phyloP scores from a whole-genome alignment of 768 basidiomycete species.

The Boletellus ananiceps region DNA sequence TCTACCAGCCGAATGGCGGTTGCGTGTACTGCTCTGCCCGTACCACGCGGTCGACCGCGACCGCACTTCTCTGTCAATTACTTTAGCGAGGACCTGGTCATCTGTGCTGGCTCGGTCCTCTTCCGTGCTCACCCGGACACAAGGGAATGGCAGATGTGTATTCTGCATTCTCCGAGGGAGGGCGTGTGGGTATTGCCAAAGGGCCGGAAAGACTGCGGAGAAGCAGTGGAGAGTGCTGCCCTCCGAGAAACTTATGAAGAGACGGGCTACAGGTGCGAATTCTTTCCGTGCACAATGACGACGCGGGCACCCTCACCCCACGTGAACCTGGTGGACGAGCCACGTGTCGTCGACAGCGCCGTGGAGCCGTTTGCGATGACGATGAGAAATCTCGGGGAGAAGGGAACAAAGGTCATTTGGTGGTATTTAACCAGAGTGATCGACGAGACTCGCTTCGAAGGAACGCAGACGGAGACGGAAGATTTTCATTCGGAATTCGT shows the following conservation, averaged over 20 bases:
- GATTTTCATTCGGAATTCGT: slow-evolving; percentile 38
- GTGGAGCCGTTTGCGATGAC: slow-evolving; percentile 37
- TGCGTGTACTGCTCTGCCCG: neutral
- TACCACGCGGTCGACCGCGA: neutral
- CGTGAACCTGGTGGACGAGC: slow-evolving; percentile 31
- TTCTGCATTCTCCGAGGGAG: slow-evolving; percentile 11
- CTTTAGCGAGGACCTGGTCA: slow-evolving; percentile 14
- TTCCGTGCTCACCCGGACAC: slow-evolving; percentile 3
- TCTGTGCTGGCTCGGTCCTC: slow-evolving; percentile 20
- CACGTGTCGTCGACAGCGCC: slow-evolving; percentile 12
- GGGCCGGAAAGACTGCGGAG: slow-evolving; percentile 56
- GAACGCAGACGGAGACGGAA: slow-evolving; percentile 34
- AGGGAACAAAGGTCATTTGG: slow-evolving; percentile 43
- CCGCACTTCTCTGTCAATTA: slow-evolving; percentile 1
- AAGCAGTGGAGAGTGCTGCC: slow-evolving; percentile 49
- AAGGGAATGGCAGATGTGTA: slow-evolving; percentile 11
- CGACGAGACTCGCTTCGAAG: neutral
- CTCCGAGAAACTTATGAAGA: slow-evolving; percentile 63
- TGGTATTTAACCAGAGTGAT: neutral
- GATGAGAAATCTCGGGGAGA: slow-evolving; percentile 21
- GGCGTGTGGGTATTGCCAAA: slow-evolving; percentile 47
- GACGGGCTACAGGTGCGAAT: slow-evolving; percentile 53
- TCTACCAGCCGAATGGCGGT: neutral
- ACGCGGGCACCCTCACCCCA: slow-evolving; percentile 54
- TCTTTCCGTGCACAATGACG: slow-evolving; percentile 46